Evolutionary conservation across 768 basidiomycete genomes (phyloP).

Genomic region (Leccinum pellstonianum): DNA sequence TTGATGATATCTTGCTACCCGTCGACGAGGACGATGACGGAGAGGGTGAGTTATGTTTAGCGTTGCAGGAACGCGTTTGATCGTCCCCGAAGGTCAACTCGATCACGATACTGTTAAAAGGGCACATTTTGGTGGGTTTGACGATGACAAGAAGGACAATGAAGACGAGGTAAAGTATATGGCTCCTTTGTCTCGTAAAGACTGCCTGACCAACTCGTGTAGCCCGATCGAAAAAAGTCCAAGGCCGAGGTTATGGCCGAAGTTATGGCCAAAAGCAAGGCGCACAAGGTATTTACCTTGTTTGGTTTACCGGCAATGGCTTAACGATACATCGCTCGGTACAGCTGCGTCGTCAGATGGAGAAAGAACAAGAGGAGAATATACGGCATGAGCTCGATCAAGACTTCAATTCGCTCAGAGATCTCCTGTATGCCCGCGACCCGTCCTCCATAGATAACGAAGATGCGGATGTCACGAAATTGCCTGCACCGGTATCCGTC

Average conservation of each 20-base stretch:
- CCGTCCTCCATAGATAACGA: slow-evolving; percentile 44
- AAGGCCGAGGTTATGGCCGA: slow-evolving; percentile 98
- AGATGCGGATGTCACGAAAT: slow-evolving; percentile 13
- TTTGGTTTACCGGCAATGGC: background rate
- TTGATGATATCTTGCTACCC: slow-evolving; percentile 59
- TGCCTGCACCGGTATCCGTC: background rate
- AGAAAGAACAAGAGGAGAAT: slow-evolving; percentile 81
- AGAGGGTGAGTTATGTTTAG: slow-evolving; percentile 34
- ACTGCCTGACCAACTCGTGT: slow-evolving; percentile 7
- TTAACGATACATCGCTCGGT: slow-evolving; percentile 1
- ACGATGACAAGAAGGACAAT: slow-evolving; percentile 57
- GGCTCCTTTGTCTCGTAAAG: background rate
- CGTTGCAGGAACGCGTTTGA: background rate
- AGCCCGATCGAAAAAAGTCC: slow-evolving; percentile 84
- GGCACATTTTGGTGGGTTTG: slow-evolving; percentile 87
- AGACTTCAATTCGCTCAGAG: slow-evolving; percentile 78
- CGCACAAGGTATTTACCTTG: slow-evolving; percentile 67
- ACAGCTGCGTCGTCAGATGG: slow-evolving; percentile 84
- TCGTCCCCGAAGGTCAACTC: slow-evolving; percentile 54
- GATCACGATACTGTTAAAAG: slow-evolving; percentile 62
- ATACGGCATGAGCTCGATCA: slow-evolving; percentile 86
- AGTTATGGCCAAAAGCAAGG: slow-evolving; percentile 96
- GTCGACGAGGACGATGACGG: slow-evolving; percentile 57
- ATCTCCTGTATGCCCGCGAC: slow-evolving; percentile 62
- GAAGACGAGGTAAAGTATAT: slow-evolving; percentile 45